These are phyloP conservation scores for Elaeis oleifera DNA, from an alignment of 202 grass and related monocot genomes.

Conservation along the genomic window DNA sequence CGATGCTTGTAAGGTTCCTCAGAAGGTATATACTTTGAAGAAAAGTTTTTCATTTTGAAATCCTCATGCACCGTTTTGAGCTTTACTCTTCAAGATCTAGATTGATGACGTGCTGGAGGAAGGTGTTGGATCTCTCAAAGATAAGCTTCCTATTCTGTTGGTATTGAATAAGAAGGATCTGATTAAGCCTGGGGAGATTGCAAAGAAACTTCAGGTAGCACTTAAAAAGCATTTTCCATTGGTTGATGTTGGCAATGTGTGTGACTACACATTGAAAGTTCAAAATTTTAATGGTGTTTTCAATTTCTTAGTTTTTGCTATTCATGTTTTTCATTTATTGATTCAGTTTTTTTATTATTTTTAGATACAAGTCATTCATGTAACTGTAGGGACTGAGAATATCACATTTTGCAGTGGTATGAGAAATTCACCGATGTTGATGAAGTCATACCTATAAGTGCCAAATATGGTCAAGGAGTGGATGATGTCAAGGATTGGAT, in stretches of 20 bases:
- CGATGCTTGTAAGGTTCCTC: slow-evolving; percentile 65
- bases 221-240: neutral
- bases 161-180: slow-evolving; percentile 94
- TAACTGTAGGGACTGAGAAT: neutral
- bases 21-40: slow-evolving; percentile 38
- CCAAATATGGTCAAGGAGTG: slow-evolving; percentile 80
- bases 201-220: slow-evolving; percentile 72
- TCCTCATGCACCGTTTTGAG: neutral
- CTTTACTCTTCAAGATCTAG: slow-evolving; percentile 31
- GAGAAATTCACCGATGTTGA: slow-evolving; percentile 70
- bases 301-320: neutral
- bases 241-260: no score
- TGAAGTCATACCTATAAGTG: slow-evolving; percentile 94
- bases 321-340: slow-evolving; percentile 14
- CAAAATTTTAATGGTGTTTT: no score
- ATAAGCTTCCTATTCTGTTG: slow-evolving; percentile 50
- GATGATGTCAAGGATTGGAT: slow-evolving; percentile 95
- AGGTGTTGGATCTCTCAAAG: slow-evolving; percentile 43
- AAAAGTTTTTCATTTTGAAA: slow-evolving; percentile 8
- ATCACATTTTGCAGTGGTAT: slow-evolving; percentile 60
- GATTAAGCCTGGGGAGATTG: slow-evolving; percentile 93
- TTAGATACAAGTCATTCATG: neutral
- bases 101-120: slow-evolving; percentile 78
- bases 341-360: neutral
- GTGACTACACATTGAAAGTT: no score